Evolutionary conservation across 345 rosid genomes (phyloP).

Genomic region (Corchorus olitorius): DNA sequence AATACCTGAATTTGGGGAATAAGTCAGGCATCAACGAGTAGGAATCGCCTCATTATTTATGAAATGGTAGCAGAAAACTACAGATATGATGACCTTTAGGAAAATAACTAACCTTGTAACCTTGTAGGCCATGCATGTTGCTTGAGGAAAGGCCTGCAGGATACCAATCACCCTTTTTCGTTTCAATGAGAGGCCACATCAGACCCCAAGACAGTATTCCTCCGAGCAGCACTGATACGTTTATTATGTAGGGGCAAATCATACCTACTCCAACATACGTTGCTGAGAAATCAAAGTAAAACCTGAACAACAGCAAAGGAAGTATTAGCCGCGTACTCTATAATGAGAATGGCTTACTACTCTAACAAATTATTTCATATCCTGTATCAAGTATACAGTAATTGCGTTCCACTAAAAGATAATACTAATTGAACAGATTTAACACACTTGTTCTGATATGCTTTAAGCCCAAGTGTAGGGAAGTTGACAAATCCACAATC

Average conservation of each 20-base stretch:
- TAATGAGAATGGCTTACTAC: neutral
- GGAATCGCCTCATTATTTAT: neutral
- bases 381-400: neutral
- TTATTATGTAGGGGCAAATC: constrained; percentile 79
- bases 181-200: constrained; percentile 84
- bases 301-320: constrained; percentile 45
- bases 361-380: neutral
- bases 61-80: neutral
- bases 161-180: constrained; percentile 63
- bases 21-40: neutral
- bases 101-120: constrained; percentile 56
- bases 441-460: constrained; percentile 56
- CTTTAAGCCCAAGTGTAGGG: constrained; percentile 82
- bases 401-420: neutral
- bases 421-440: neutral
- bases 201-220: constrained; percentile 82
- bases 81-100: neutral
- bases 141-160: constrained; percentile 34
- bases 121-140: constrained; percentile 67
- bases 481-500: constrained; percentile 65
- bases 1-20: constrained; percentile 53
- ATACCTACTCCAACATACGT: constrained; percentile 90
- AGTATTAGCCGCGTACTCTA: neutral
- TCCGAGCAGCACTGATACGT: constrained; percentile 67
- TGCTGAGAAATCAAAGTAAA: constrained; percentile 83